Evolutionary conservation across 495 filamentous ascomycete species (phyloP).

Genomic region (Penicillium argentinense): DNA sequence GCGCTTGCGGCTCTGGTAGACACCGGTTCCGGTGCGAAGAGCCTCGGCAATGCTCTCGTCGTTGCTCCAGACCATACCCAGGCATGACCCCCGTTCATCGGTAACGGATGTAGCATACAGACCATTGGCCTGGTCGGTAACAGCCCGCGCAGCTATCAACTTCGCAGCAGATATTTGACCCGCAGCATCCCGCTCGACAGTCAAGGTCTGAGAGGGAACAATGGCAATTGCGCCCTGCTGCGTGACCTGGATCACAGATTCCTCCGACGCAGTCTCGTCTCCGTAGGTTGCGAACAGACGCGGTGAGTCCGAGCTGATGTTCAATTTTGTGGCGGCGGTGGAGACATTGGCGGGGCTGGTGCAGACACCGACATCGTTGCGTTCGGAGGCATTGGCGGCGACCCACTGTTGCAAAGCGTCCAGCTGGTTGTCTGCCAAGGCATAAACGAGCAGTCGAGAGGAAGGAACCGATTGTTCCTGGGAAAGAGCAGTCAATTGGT

Average conservation of each 20-base stretch:
- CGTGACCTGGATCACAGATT: slow-evolving; percentile 51
- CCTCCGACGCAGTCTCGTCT: slow-evolving; percentile 37
- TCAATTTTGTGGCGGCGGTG: slow-evolving; percentile 42
- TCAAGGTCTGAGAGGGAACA: slow-evolving; percentile 67
- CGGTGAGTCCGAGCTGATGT: slow-evolving; percentile 38
- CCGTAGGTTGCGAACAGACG: slow-evolving; percentile 36
- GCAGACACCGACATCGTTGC: slow-evolving; percentile 53
- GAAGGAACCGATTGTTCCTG: slow-evolving; percentile 56
- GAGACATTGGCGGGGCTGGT: slow-evolving; percentile 52
- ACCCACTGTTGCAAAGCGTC: slow-evolving; percentile 39
- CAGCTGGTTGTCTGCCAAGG: slow-evolving; percentile 37
- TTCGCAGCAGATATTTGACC: slow-evolving; percentile 64
- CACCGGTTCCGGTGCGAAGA: slow-evolving; percentile 81
- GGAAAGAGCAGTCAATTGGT: slow-evolving; percentile 57
- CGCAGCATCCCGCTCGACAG: slow-evolving; percentile 57
- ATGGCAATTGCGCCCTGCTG: slow-evolving; percentile 71
- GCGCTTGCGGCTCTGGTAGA: slow-evolving; percentile 93
- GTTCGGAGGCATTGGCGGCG: slow-evolving; percentile 43
- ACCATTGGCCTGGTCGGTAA: slow-evolving; percentile 80
- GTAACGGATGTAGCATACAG: slow-evolving; percentile 85
- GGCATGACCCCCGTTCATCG: slow-evolving; percentile 79
- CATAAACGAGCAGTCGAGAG: slow-evolving; percentile 54
- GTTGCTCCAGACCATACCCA: slow-evolving; percentile 93
- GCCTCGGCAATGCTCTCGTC: slow-evolving; percentile 86
- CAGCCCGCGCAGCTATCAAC: slow-evolving; percentile 66